phyloP scores from a whole-genome alignment of 2,329 filamentous ascomycete genomes.

The Zasmidium citrigriseum region DNA sequence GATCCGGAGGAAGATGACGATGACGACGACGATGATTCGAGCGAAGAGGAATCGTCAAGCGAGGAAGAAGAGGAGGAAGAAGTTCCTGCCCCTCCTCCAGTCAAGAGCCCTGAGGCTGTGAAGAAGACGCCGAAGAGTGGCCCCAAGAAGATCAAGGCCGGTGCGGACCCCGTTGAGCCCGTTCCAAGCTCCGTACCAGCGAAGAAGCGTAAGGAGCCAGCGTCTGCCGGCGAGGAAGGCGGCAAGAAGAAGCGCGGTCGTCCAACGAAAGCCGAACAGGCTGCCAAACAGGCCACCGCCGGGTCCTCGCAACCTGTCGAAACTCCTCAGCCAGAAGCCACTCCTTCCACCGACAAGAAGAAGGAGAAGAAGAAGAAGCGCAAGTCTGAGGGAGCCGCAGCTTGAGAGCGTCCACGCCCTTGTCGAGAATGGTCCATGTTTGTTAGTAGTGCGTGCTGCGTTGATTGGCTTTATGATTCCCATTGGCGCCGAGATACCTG shows the following conservation, averaged over 20 bases:
- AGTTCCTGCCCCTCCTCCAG: constrained; percentile 36
- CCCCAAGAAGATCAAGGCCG: neutral
- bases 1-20: constrained; percentile 19
- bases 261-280: no score
- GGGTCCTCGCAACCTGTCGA: no score
- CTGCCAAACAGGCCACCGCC: no score
- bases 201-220: constrained; percentile 32
- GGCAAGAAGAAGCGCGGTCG: constrained; percentile 38
- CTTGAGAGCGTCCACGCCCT: no score
- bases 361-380: constrained; percentile 12
- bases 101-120: constrained; percentile 18
- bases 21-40: constrained; percentile 19
- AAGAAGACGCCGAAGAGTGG: constrained; percentile 34
- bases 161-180: no score
- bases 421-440: no score
- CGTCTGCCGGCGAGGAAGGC: constrained; percentile 16
- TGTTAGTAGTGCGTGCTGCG: no score
- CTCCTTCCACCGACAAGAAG: constrained; percentile 3
- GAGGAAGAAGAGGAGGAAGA: constrained; percentile 32
- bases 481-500: no score
- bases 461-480: no score
- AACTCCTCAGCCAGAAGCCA: no score
- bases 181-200: constrained; percentile 10
- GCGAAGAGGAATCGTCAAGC: constrained; percentile 26
- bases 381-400: constrained; percentile 5